Base-by-base conservation (phyloP, 176 grass and related monocot genomes). In the Avena insularis region DNA sequence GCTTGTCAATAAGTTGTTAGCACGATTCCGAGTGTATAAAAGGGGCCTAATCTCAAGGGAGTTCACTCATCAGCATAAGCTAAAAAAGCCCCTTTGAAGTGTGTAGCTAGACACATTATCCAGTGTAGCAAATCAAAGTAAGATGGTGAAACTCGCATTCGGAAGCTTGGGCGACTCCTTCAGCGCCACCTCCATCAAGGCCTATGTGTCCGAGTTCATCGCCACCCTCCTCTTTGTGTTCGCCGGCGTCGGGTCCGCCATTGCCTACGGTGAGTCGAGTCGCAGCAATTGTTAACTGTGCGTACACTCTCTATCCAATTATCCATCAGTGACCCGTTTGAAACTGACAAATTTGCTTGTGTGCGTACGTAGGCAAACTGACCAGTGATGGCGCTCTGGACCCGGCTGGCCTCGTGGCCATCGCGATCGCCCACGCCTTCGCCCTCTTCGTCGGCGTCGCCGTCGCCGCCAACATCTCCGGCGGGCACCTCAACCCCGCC, bases 221-320 rank as follows among this genome's bases (percentile, higher is more conserved):
- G 95, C 95, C 83, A 98, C 95, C 11, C 95, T 98, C 70, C 89
- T 98, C 78, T 98, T 98, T 40, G 95, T 98, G 59, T 98, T 98
- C 80, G 95, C 95, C 43, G 95, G 95, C 65, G 95, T 98, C 57
- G 95, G 95, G 58, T 98, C 95, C 27, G 95, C 95, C 19, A 95
- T 98, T 27, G 91, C 95, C 55, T 98, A 81, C 15, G 90, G 95
- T 95, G 72, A 35, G 33, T 35, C 33, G 33, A 82, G 73, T 75
- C 63, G 8, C 25, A 6, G 53, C 53, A 56, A 56, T 17, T 17
- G 53, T 17, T 5, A 7, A 12, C 51, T 17, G 63, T 21, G 2
- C 14, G 51, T 3, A 14, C 47, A 43, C 40, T 6, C 40, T 43
- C 9, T 4, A 8, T 11, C 54, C 68, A 13, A 40, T 72, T 4